Evolutionary conservation across 164 flowering plant genomes (phyloP).

Genomic region (Saururus chinensis): DNA sequence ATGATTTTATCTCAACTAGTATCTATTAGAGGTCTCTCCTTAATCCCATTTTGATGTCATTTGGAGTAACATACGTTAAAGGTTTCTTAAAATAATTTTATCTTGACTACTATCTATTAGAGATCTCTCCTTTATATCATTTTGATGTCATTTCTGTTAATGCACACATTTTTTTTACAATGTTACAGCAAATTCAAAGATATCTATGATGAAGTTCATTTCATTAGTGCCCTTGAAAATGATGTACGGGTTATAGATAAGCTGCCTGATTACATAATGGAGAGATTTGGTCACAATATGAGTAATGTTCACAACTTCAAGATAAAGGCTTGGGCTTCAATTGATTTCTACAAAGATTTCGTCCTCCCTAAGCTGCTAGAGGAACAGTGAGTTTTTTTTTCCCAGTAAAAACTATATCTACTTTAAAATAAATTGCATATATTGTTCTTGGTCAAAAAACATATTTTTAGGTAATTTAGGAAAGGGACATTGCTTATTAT

Average conservation of each 20-base stretch:
- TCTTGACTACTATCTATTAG: background rate
- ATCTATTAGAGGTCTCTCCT: background rate
- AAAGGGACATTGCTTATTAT: too few species aligned
- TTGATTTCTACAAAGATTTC: conserved; percentile 56
- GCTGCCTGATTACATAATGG: conserved; percentile 71
- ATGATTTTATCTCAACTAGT: too few species aligned
- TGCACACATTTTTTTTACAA: background rate
- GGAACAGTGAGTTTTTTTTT: conserved; percentile 49
- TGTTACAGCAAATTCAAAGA: conserved; percentile 67
- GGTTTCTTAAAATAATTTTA: too few species aligned
- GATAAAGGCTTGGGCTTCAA: conserved; percentile 83
- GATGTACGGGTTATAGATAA: conserved; percentile 57
- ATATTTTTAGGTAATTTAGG: too few species aligned
- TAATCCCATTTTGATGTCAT: background rate
- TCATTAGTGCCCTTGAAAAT: conserved; percentile 46
- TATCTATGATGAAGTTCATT: conserved; percentile 79
- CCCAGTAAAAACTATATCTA: background rate
- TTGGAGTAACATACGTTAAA: background rate
- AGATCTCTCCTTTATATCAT: background rate
- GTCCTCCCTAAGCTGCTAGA: conserved; percentile 84
- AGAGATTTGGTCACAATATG: conserved; percentile 71
- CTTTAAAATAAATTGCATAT: background rate
- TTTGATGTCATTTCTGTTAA: background rate
- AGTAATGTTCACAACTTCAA: conserved; percentile 75
- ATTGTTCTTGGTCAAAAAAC: too few species aligned